Evolutionary conservation across 345 rosid species (phyloP).

Genomic region (Triadica sebifera): DNA sequence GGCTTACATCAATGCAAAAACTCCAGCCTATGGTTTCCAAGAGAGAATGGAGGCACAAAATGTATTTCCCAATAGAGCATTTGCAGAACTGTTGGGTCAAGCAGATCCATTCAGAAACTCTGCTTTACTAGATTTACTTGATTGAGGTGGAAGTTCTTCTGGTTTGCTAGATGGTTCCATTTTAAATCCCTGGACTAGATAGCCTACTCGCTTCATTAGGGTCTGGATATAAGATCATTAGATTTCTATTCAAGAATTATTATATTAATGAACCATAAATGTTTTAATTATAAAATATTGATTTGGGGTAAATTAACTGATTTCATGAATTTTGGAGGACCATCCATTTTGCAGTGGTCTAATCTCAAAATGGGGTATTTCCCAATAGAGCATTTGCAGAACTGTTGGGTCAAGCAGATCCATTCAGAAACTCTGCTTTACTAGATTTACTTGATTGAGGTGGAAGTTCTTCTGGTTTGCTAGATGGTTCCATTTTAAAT

Average conservation of each 20-base stretch:
- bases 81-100: constrained; percentile 44
- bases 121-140: constrained; percentile 53
- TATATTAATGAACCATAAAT: too few relatives aligned
- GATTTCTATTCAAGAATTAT: too few relatives aligned
- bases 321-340: too few relatives aligned
- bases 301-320: too few relatives aligned
- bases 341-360: too few relatives aligned
- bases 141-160: constrained; percentile 24
- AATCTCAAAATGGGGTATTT: too few relatives aligned
- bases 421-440: constrained; percentile 55
- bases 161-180: too few relatives aligned
- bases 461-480: not conserved
- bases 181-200: too few relatives aligned
- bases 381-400: constrained; percentile 48
- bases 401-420: constrained; percentile 47
- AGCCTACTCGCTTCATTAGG: too few relatives aligned
- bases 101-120: constrained; percentile 63
- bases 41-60: constrained; percentile 81
- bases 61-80: constrained; percentile 49
- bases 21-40: constrained; percentile 71
- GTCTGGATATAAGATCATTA: too few relatives aligned
- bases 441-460: constrained; percentile 57
- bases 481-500: too few relatives aligned
- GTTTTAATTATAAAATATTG: too few relatives aligned
- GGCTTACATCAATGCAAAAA: constrained; percentile 27